These are phyloP conservation scores for Dissophora globulifera DNA, from an alignment of 192 early-diverging fungal species.

Conservation along the genomic window DNA sequence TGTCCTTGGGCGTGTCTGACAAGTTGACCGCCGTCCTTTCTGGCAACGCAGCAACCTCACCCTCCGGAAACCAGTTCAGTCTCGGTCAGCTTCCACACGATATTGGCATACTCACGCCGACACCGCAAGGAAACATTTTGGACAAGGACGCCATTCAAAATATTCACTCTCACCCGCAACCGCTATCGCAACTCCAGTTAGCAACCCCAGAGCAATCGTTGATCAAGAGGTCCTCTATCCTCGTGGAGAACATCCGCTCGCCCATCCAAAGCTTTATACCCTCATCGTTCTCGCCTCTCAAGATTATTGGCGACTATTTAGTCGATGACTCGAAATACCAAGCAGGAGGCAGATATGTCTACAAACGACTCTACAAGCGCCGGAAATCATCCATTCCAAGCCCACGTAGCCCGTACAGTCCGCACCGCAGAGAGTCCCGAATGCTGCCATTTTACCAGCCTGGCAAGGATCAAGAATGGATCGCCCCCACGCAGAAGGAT, in stretches of 20 bases:
- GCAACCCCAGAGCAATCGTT: constrained; percentile 5
- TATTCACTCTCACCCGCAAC: not conserved
- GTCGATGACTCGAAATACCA: constrained; percentile 51
- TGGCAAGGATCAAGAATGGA: constrained; percentile 48
- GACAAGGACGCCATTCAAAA: constrained; percentile 18
- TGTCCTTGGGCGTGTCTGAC: constrained; percentile 7
- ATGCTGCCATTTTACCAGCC: constrained; percentile 48
- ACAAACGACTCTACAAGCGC: constrained; percentile 38
- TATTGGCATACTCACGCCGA: constrained; percentile 24
- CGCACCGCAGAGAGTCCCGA: constrained; percentile 12
- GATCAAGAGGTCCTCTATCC: constrained; percentile 21
- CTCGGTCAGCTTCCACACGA: constrained; percentile 13
- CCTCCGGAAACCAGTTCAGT: constrained; percentile 10
- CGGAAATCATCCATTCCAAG: constrained; percentile 8
- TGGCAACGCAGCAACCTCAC: not conserved
- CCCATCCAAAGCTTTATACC: constrained; percentile 49
- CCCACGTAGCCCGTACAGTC: not conserved
- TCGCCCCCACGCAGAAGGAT: constrained; percentile 16
- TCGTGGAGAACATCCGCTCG: constrained; percentile 28
- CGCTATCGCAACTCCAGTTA: not conserved
- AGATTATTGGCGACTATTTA: constrained; percentile 34
- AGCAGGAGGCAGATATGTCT: constrained; percentile 34
- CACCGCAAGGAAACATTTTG: not conserved
- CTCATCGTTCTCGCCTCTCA: constrained; percentile 46
- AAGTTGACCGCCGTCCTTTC: not conserved